These are phyloP conservation scores for Abelmoschus esculentus DNA, from an alignment of 345 rosid genomes.

Conservation along the genomic window DNA sequence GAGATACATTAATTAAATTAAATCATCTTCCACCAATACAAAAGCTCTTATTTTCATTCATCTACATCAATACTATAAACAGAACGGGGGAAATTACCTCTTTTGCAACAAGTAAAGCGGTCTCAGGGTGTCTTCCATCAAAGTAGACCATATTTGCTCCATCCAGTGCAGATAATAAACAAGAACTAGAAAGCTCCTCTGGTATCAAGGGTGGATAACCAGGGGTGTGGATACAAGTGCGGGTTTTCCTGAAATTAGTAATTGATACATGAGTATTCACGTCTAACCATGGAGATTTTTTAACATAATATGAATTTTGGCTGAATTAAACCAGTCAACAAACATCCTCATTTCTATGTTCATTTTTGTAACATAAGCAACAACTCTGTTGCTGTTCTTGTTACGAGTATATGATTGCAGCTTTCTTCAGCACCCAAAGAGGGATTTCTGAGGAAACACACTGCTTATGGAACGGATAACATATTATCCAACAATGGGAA, in stretches of 20 bases:
- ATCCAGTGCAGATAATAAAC: conserved; percentile 47
- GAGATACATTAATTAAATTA: neutral
- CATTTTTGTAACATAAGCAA: neutral
- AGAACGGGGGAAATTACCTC: conserved; percentile 48
- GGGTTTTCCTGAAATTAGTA: conserved; percentile 59
- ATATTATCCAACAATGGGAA: neutral
- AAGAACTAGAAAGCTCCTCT: conserved; percentile 43
- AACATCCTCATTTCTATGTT: neutral
- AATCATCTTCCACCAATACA: neutral
- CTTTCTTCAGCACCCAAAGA: neutral
- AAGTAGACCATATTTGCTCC: conserved; percentile 55
- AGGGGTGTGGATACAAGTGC: conserved; percentile 87
- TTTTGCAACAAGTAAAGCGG: conserved; percentile 52
- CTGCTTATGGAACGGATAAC: neutral
- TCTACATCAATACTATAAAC: neutral
- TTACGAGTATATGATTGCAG: neutral
- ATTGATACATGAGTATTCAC: neutral
- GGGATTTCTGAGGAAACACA: neutral
- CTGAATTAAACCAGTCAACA: neutral
- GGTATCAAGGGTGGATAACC: conserved; percentile 68
- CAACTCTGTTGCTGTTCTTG: neutral
- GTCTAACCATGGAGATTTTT: neutral
- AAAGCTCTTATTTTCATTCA: conserved; percentile 6
- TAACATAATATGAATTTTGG: neutral
- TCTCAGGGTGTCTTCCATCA: conserved; percentile 61